Evolutionary conservation across 1,284 basidiomycete genomes (phyloP), one percentile per base, ranked within the genome.

Genomic region (Ustilago loliicola): DNA sequence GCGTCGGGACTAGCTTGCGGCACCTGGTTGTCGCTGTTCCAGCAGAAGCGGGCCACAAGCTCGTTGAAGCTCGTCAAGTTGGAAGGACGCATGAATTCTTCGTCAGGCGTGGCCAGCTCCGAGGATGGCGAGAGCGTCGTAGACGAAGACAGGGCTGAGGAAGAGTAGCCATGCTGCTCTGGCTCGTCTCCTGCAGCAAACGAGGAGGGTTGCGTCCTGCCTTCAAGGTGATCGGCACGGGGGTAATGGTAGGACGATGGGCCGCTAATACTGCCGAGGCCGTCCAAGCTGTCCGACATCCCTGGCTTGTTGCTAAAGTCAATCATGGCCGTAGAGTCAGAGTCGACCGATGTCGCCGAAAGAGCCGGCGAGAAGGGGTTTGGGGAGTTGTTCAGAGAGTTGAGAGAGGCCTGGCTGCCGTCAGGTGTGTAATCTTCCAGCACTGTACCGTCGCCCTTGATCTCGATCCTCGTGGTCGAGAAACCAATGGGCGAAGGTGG

Each of bases 11-110:
- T 77, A 50, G 61, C 27, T 45, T 70, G 73, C 3, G 72, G 69
- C 1, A 79, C 66, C 56, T 75, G 72, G 15, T 69, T 76, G 63
- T 81, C 79, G 36, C 68, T 58, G 75, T 80, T 79, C 83, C 81
- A 84, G 68, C 83, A 84, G 61, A 79, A 84, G 25, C 78, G 69
- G 5, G 76, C 78, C 25, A 84, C 77, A 7, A 84, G 66, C 57
- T 84, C 82, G 62, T 78, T 76, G 63, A 80, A 81, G 70, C 80
- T 81, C 32, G 80, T 72, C 54, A 81, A 40, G 51, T 71, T 80
- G 50, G 77, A 72, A 7, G 82, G 81, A 13, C 73, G 65, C 65
- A 76, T 55, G n/a, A 70, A 67, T 32, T 76, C 77, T 23, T 73
- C 75, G 34, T 79, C 77, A 23, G 78, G 72, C n/a, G 78, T 75